These are phyloP conservation scores for Mycena alexandri DNA, from an alignment of 768 basidiomycete species.

Conservation along the genomic window DNA sequence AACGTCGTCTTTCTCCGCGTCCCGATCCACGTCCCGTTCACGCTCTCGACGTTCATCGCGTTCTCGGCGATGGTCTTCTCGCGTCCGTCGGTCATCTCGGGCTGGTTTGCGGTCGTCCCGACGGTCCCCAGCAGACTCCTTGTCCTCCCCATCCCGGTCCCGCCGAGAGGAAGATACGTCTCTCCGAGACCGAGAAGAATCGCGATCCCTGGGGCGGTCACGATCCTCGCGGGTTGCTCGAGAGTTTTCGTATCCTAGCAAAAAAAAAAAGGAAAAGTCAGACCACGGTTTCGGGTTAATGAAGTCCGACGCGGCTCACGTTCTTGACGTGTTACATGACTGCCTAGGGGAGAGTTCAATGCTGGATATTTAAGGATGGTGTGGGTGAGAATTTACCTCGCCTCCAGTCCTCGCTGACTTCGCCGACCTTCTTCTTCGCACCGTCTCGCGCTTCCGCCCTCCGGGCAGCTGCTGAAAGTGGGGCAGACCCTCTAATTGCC, in stretches of 20 bases:
- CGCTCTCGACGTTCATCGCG: conserved; percentile 46
- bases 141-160: conserved; percentile 60
- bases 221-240: conserved; percentile 74
- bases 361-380: conserved; percentile 31
- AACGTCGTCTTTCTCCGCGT: conserved; percentile 63
- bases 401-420: conserved; percentile 87
- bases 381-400: conserved; percentile 62
- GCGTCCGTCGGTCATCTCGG: conserved; percentile 46
- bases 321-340: conserved; percentile 64
- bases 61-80: conserved; percentile 52
- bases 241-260: conserved; percentile 63
- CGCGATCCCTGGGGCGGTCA: conserved; percentile 71
- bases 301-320: conserved; percentile 58
- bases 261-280: conserved; percentile 1
- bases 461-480: conserved; percentile 58
- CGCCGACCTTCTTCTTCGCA: conserved; percentile 76
- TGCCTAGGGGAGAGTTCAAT: conserved; percentile 57
- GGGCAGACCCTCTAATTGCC: conserved; percentile 56
- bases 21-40: conserved; percentile 50
- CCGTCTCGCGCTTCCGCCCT: conserved; percentile 71
- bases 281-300: no score
- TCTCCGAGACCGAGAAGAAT: conserved; percentile 70
- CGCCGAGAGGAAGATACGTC: conserved; percentile 68
- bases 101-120: conserved; percentile 51
- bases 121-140: conserved; percentile 46